phyloP scores from a whole-genome alignment of 768 basidiomycete species.

The Rhizopogon vesiculosus region DNA sequence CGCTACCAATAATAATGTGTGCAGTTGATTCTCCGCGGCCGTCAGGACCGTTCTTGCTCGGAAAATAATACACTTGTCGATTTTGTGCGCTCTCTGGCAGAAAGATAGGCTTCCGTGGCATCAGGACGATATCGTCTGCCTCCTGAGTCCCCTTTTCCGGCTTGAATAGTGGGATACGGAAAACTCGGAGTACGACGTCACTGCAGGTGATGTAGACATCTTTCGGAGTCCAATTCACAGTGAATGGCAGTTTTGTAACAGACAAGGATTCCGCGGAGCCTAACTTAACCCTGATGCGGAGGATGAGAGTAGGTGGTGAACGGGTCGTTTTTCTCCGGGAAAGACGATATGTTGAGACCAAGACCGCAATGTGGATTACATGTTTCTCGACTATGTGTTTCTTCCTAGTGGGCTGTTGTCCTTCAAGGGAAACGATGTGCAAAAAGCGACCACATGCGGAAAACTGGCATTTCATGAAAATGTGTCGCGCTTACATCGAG shows the following conservation, averaged over 20 bases:
- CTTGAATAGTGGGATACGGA: constrained; percentile 19
- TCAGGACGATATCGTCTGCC: constrained; percentile 3
- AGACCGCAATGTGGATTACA: background rate
- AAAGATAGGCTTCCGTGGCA: constrained; percentile 14
- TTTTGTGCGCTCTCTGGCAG: constrained; percentile 16
- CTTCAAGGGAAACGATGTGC: background rate
- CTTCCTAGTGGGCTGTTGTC: background rate
- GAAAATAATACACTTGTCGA: constrained; percentile 20
- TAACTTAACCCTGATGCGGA: background rate
- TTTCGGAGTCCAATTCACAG: constrained; percentile 20
- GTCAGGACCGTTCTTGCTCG: background rate
- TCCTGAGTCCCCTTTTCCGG: background rate
- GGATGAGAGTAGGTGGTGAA: background rate
- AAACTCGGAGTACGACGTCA: constrained; percentile 11
- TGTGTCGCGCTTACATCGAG: background rate
- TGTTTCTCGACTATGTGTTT: background rate
- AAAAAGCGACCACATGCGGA: background rate
- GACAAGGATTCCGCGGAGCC: background rate
- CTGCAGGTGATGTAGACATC: constrained; percentile 20
- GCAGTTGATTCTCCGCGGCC: background rate
- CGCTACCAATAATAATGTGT: background rate
- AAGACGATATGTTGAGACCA: background rate
- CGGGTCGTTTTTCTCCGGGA: background rate
- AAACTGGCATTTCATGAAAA: background rate
- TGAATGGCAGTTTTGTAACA: constrained; percentile 20